Percentiles rank a stretch among this genome's conserved stretches.
Conservation (phyloP, 1,139 yeast species). For the Zygosaccharomyces sapae region DNA sequence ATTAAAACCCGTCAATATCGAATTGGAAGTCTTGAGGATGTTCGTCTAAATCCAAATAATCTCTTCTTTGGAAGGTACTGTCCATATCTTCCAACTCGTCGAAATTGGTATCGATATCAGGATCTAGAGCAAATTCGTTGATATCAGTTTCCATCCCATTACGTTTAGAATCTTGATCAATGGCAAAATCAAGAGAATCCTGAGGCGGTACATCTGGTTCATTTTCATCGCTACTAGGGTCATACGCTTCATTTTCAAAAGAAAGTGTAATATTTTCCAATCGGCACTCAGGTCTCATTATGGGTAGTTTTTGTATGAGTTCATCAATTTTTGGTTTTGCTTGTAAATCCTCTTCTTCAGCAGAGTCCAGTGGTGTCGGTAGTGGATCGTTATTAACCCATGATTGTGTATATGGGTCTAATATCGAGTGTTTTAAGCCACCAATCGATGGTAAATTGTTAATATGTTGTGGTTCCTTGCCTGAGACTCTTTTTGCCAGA, state of each 20-base stretch:
- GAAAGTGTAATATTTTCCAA: conserved; percentile 31
- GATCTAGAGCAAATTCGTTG: conserved; percentile 18
- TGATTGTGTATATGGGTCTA: conserved; percentile 11
- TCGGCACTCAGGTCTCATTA: conserved; percentile 26
- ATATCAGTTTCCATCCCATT: conserved; percentile 11
- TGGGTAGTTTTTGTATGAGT: conserved; percentile 25
- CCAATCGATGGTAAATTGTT: conserved; percentile 28
- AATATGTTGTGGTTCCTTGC: conserved; percentile 20
- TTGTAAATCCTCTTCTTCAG: conserved; percentile 11
- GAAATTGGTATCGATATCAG: conserved; percentile 21
- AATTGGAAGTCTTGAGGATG: conserved; percentile 16
- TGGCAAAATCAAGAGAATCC: conserved; percentile 10
- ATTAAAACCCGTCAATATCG: conserved; percentile 15
- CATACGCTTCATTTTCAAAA: conserved; percentile 21
- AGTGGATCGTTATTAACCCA: conserved; percentile 20
- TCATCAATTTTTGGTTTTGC: conserved; percentile 6
- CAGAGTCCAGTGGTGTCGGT: conserved; percentile 15
- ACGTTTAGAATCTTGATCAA: conserved; percentile 12
- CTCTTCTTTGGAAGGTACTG: conserved; percentile 34
- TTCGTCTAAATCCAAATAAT: conserved; percentile 29
- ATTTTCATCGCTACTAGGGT: conserved; percentile 8
- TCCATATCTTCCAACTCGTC: conserved; percentile 35
- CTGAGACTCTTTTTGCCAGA: conserved; percentile 20
- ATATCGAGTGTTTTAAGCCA: conserved; percentile 28
- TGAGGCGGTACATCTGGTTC: conserved; percentile 4